Conservation (phyloP, 2,329 filamentous ascomycete genomes). For the Diaporthe helianthi region DNA sequence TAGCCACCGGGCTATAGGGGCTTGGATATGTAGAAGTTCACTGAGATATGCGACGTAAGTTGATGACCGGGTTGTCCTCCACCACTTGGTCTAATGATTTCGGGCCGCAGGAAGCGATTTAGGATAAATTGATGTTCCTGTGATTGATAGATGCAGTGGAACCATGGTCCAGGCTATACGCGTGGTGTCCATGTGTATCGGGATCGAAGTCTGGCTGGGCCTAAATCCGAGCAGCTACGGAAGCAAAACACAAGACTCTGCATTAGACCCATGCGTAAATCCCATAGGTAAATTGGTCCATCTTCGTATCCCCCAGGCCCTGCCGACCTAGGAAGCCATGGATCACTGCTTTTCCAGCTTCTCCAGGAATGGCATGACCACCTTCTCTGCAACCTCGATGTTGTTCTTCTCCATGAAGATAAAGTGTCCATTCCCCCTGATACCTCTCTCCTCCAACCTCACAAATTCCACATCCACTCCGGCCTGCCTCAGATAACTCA, state of each 20-base stretch:
- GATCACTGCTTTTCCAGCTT: neutral
- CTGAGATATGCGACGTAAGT: too few relatives aligned
- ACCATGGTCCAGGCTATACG: neutral
- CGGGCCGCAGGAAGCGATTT: too few relatives aligned
- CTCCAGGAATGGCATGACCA: neutral
- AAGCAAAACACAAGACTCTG: neutral
- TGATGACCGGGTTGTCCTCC: too few relatives aligned
- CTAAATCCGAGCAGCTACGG: neutral
- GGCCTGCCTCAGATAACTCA: conserved; percentile 51
- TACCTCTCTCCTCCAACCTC: conserved; percentile 48
- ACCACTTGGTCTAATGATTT: too few relatives aligned
- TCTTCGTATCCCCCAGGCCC: neutral
- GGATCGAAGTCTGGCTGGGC: neutral
- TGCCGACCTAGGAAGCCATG: neutral
- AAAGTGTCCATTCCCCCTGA: conserved; percentile 56
- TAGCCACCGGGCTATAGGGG: too few relatives aligned
- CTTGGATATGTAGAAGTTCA: too few relatives aligned
- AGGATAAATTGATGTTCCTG: too few relatives aligned
- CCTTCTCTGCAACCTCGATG: conserved; percentile 42
- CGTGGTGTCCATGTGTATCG: neutral
- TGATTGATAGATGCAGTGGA: neutral
- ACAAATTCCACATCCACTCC: conserved; percentile 50
- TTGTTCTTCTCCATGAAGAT: conserved; percentile 58
- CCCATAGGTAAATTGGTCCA: neutral
- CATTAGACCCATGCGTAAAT: too few relatives aligned